phyloP scores from a whole-genome alignment of 352 stramenopile species.

The Pythium aphanidermatum region DNA sequence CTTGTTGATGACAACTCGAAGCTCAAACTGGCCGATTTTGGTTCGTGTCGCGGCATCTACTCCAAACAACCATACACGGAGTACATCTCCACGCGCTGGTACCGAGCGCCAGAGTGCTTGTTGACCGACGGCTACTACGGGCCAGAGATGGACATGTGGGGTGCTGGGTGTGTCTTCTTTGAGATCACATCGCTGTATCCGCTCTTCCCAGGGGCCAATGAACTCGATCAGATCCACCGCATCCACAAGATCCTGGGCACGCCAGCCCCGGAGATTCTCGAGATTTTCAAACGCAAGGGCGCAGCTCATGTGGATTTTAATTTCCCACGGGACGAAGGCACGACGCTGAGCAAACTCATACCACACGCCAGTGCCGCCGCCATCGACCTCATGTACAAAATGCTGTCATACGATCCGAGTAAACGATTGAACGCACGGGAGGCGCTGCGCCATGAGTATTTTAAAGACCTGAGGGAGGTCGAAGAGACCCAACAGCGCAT shows the following conservation, averaged over 20 bases:
- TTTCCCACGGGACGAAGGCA: constrained; percentile 87
- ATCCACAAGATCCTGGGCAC: constrained; percentile 95
- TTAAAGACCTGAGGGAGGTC: constrained; percentile 78
- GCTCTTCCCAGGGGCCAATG: constrained; percentile 92
- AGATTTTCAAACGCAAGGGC: constrained; percentile 89
- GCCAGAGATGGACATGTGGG: constrained; percentile 96
- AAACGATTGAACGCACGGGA: constrained; percentile 88
- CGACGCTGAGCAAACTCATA: constrained; percentile 80
- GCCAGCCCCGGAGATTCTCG: constrained; percentile 73
- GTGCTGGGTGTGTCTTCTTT: constrained; percentile 94
- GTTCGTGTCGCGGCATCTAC: constrained; percentile 93
- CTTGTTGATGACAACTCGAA: constrained; percentile 83
- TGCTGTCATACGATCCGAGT: constrained; percentile 86
- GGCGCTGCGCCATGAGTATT: constrained; percentile 89
- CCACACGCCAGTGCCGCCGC: constrained; percentile 80
- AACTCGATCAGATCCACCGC: constrained; percentile 93
- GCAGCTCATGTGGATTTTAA: constrained; percentile 92
- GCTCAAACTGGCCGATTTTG: constrained; percentile 94
- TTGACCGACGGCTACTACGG: constrained; percentile 95
- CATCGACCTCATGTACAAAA: constrained; percentile 86
- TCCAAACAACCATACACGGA: constrained; percentile 96
- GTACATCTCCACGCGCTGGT: constrained; percentile 96
- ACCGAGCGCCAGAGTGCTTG: constrained; percentile 92
- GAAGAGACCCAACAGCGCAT: constrained; percentile 48
- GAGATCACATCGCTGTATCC: constrained; percentile 94